These are phyloP conservation scores for Dictyostelium gargantuum DNA, from an alignment of 208 protist species.

Conservation along the genomic window DNA sequence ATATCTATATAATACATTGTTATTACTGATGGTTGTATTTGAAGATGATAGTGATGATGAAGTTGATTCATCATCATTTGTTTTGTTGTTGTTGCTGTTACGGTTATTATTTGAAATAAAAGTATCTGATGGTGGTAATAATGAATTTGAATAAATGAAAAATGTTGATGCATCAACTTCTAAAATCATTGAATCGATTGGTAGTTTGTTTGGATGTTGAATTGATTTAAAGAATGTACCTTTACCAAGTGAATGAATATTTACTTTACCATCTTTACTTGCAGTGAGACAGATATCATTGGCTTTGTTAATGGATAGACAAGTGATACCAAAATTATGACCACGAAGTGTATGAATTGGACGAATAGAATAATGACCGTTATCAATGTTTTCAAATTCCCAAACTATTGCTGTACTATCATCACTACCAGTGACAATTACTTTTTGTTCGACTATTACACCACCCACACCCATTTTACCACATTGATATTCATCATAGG, in stretches of 20 bases:
- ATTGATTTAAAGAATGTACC: slow-evolving; percentile 69
- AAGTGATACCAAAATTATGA: slow-evolving; percentile 81
- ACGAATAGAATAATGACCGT: background rate
- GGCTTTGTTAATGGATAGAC: slow-evolving; percentile 58
- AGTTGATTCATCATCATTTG: too few relatives aligned
- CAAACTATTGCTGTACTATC: slow-evolving; percentile 78
- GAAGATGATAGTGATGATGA: too few relatives aligned
- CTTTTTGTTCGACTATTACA: slow-evolving; percentile 30
- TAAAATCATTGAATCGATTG: background rate
- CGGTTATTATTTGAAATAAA: background rate
- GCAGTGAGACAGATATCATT: slow-evolving; percentile 82
- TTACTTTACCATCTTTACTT: slow-evolving; percentile 72
- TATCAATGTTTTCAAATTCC: background rate
- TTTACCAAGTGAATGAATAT: slow-evolving; percentile 67
- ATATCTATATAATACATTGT: slow-evolving; percentile 15
- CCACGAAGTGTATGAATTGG: slow-evolving; percentile 69
- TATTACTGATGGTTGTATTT: background rate
- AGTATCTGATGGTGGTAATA: background rate
- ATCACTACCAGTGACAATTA: slow-evolving; percentile 69
- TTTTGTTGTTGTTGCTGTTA: background rate
- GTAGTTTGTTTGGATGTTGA: background rate
- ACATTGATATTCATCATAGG: slow-evolving; percentile 14
- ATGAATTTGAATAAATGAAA: slow-evolving; percentile 39
- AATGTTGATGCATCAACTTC: background rate
- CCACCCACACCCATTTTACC: slow-evolving; percentile 25